Evolutionary conservation across 768 basidiomycete species (phyloP), one percentile per base, ranked within the genome.

Genomic region (Aureoboletus auriporus): DNA sequence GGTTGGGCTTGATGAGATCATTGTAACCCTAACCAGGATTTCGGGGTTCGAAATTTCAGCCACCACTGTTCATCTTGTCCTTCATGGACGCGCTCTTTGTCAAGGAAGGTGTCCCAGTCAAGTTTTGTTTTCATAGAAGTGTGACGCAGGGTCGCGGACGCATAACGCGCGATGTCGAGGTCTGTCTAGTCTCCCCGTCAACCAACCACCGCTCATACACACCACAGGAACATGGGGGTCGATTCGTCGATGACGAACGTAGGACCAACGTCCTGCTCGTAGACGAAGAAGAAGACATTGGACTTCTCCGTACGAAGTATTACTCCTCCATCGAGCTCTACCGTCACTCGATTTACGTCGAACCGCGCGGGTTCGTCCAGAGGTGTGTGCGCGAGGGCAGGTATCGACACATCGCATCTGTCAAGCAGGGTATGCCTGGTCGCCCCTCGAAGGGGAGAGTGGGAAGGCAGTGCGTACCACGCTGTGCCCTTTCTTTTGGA

Each of bases 121-220:
- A 55, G 16, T 66, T 66, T 44, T 60, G 49, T n/a, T 60, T 66
- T 35, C 66, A 68, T 16, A 16, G 1, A 4, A 66, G 66, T 14
- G 54, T 64, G 17, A 62, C 29, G 13, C 46, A 62, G 20, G 66
- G 65, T 23, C 44, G 47, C 1, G 23, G 36, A 35, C 43, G 29
- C 42, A 61, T 66, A 12, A 28, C 35, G 11, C 50, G 54, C 8
- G 41, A 62, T 29, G 49, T 66, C 46, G 54, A 53, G 53, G 65
- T 66, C 26, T 1, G 49, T 41, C 9, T 10, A 17, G 44, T 23
- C 5, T 29, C 8, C 13, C 6, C 27, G 12, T 12, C 23, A 14
- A n/a, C 8, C 16, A 7, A 6, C n/a, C 39, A n/a, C 8, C 8
- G 14, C 30, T 44, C n/a, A 39, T 28, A 1, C 20, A 23, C 20